Percentiles rank a stretch among this genome's conserved stretches.
Evolutionary conservation across 495 filamentous ascomycete species (phyloP).

Genomic region (Trichoderma reesei): DNA sequence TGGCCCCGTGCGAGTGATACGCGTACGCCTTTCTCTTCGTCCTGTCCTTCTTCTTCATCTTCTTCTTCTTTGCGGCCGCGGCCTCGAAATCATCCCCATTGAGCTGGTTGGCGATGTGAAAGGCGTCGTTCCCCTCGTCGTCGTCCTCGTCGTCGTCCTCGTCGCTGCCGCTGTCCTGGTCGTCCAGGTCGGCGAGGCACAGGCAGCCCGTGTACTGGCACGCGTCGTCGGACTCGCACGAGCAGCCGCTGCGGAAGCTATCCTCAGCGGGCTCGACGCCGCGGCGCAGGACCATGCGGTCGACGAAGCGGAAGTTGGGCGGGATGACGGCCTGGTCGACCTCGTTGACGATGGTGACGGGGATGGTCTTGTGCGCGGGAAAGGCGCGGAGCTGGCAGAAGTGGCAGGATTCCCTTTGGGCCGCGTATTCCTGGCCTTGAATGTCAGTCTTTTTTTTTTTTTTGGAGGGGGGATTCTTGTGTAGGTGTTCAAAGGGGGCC

Average conservation of each 20-base stretch:
- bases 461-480: background rate
- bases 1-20: conserved; percentile 33
- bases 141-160: conserved; percentile 22
- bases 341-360: conserved; percentile 40
- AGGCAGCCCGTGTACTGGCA: conserved; percentile 41
- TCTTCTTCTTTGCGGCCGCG: conserved; percentile 18
- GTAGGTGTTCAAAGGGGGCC: too few relatives aligned
- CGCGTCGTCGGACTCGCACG: conserved; percentile 32
- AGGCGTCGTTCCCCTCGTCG: background rate
- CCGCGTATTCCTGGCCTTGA: conserved; percentile 9
- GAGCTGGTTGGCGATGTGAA: too few relatives aligned
- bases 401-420: conserved; percentile 32
- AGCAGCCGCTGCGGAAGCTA: conserved; percentile 46
- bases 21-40: conserved; percentile 32
- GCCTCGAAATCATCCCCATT: conserved; percentile 33
- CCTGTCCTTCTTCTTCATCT: conserved; percentile 30
- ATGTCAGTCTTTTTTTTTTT: conserved; percentile 14
- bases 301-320: conserved; percentile 45
- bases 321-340: conserved; percentile 33
- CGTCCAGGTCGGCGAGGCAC: conserved; percentile 41
- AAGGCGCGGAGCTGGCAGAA: conserved; percentile 43
- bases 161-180: conserved; percentile 21
- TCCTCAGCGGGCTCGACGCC: conserved; percentile 36
- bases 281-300: conserved; percentile 31
- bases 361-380: conserved; percentile 25